These are phyloP conservation scores for Martensiomyces pterosporus DNA, from an alignment of 192 early-diverging fungal genomes.

Conservation along the genomic window DNA sequence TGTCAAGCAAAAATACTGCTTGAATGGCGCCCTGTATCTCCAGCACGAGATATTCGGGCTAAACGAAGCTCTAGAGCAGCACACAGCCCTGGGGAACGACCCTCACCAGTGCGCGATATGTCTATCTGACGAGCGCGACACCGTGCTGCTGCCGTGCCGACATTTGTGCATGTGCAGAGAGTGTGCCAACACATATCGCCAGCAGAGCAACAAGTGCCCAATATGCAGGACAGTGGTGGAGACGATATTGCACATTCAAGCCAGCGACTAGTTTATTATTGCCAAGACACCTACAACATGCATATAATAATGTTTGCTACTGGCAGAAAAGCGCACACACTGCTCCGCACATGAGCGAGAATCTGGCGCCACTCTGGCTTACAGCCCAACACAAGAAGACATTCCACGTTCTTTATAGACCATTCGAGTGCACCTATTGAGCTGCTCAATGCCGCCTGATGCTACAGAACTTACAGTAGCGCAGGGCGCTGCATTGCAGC, in stretches of 20 bases:
- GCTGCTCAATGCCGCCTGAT: too few relatives aligned
- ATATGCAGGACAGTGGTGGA: constrained; percentile 45
- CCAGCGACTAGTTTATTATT: too few relatives aligned
- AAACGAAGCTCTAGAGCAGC: constrained; percentile 20
- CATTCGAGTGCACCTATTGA: too few relatives aligned
- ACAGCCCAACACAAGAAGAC: too few relatives aligned
- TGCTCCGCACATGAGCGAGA: too few relatives aligned
- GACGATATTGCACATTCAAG: constrained; percentile 36
- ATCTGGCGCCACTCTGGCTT: too few relatives aligned
- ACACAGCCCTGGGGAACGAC: constrained; percentile 19
- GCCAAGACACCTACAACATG: too few relatives aligned
- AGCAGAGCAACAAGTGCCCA: constrained; percentile 51
- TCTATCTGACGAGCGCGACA: constrained; percentile 66
- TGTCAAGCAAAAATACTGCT: constrained; percentile 37
- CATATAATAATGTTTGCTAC: too few relatives aligned
- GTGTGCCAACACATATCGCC: constrained; percentile 66
- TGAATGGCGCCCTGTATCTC: constrained; percentile 23
- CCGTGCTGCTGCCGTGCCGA: constrained; percentile 73
- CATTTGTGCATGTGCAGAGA: constrained; percentile 75
- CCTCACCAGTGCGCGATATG: constrained; percentile 73
- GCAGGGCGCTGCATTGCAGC: too few relatives aligned
- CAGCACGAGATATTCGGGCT: constrained; percentile 48
- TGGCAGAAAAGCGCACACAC: too few relatives aligned
- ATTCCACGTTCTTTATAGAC: too few relatives aligned
- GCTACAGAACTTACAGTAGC: too few relatives aligned